Conservation (phyloP, 1,284 basidiomycete genomes). For the Spongispora temasekensis region DNA sequence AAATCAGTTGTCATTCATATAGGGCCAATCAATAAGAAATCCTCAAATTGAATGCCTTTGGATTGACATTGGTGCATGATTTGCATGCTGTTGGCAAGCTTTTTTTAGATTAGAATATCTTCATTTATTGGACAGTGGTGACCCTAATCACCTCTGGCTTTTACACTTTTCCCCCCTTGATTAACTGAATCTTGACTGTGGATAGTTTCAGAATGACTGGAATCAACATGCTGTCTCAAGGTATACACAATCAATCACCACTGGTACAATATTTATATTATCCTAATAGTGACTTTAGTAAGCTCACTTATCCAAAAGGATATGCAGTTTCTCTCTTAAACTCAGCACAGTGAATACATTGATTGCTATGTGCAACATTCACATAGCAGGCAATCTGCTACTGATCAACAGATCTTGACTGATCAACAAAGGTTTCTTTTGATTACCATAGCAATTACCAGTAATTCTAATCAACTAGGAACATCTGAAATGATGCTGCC, state of each 20-base stretch:
- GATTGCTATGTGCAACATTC: too few relatives aligned
- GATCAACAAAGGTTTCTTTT: too few relatives aligned
- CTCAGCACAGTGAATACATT: not conserved
- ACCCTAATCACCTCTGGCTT: not conserved
- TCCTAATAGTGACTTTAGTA: too few relatives aligned
- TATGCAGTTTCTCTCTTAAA: slow-evolving; percentile 5
- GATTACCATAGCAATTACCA: too few relatives aligned
- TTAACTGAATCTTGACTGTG: slow-evolving; percentile 41
- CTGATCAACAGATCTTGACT: too few relatives aligned
- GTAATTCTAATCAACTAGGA: too few relatives aligned
- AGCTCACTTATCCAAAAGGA: too few relatives aligned
- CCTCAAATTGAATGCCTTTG: not conserved
- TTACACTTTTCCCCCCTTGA: slow-evolving; percentile 33
- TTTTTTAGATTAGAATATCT: not conserved
- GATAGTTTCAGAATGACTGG: slow-evolving; percentile 29
- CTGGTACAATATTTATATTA: slow-evolving; percentile 3
- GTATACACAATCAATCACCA: not conserved
- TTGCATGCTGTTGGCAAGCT: not conserved
- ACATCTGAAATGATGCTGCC: too few relatives aligned
- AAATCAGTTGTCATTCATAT: not conserved
- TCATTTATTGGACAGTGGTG: not conserved
- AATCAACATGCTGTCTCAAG: slow-evolving; percentile 8
- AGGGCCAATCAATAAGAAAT: not conserved
- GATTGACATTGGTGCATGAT: not conserved
- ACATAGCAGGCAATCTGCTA: too few relatives aligned